These are phyloP conservation scores for Biscogniauxia sp. DNA, from an alignment of 2,329 filamentous ascomycete species.

Conservation along the genomic window DNA sequence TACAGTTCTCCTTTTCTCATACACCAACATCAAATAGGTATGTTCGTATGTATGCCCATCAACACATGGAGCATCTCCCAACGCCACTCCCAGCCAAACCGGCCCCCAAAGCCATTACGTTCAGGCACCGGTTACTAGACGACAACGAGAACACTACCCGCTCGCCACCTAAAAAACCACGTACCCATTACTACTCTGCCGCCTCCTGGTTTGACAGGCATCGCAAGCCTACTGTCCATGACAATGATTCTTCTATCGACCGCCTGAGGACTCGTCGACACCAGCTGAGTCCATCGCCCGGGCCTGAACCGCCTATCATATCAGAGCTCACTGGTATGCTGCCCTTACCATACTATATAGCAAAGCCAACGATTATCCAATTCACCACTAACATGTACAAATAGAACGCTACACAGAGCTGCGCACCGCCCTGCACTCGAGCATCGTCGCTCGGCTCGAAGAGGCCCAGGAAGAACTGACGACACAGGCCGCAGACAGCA, in stretches of 20 bases:
- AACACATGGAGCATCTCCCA: background rate
- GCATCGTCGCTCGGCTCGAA: constrained; percentile 19
- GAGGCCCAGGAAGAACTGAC: constrained; percentile 15
- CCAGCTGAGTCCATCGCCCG: constrained; percentile 12
- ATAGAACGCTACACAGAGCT: constrained; percentile 25
- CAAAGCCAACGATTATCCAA: background rate
- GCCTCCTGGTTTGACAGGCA: constrained; percentile 21
- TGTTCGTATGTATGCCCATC: background rate
- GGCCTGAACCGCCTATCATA: constrained; percentile 19
- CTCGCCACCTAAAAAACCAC: constrained; percentile 17
- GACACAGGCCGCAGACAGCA: constrained; percentile 10
- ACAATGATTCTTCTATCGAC: constrained; percentile 6
- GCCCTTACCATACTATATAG: background rate
- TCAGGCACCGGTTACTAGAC: constrained; percentile 5
- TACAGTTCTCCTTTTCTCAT: too few relatives aligned
- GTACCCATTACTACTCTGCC: constrained; percentile 16
- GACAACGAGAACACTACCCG: constrained; percentile 10
- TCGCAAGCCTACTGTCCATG: constrained; percentile 8
- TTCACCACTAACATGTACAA: constrained; percentile 4
- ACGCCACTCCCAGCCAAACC: background rate
- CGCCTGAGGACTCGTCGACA: constrained; percentile 4
- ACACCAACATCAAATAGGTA: too few relatives aligned
- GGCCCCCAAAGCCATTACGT: background rate
- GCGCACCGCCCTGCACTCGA: constrained; percentile 27
- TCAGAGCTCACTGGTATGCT: constrained; percentile 20